phyloP scores from a whole-genome alignment of 345 rosid species.

The Cochlearia excelsa region DNA sequence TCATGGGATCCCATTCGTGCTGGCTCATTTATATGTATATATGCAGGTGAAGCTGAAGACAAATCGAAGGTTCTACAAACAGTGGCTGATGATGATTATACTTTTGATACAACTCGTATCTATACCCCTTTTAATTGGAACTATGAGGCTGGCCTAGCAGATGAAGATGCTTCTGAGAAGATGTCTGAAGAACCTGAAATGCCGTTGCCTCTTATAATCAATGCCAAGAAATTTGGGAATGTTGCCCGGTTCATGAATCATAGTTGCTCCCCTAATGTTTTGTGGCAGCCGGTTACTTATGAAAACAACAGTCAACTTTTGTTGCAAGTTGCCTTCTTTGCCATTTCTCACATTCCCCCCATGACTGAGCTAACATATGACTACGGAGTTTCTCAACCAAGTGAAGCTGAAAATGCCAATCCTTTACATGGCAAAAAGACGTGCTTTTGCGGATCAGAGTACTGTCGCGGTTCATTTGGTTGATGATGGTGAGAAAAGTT shows the following conservation, averaged over 20 bases:
- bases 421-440: conserved; percentile 41
- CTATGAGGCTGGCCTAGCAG: conserved; percentile 41
- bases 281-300: conserved; percentile 74
- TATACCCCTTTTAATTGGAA: conserved; percentile 56
- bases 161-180: conserved; percentile 39
- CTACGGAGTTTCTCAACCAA: conserved; percentile 52
- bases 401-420: conserved; percentile 33
- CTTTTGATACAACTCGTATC: conserved; percentile 57
- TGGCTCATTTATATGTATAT: conserved; percentile 80
- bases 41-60: conserved; percentile 77
- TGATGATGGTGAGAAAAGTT: conserved; percentile 12
- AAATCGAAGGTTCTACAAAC: conserved; percentile 36
- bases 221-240: conserved; percentile 74
- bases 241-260: conserved; percentile 92
- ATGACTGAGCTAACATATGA: conserved; percentile 83
- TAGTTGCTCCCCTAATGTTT: conserved; percentile 79
- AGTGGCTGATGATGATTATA: conserved; percentile 50
- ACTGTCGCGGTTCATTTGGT: conserved; percentile 59
- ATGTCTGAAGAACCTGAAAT: conserved; percentile 45
- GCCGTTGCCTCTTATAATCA: conserved; percentile 59
- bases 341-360: conserved; percentile 70
- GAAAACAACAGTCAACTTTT: conserved; percentile 42
- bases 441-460: conserved; percentile 65
- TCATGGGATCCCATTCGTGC: conserved; percentile 92
- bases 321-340: conserved; percentile 65